Evolutionary conservation across 192 early-diverging fungal species (phyloP), one percentile per base, ranked within the genome.

Genomic region (Coemansia pectinata): DNA sequence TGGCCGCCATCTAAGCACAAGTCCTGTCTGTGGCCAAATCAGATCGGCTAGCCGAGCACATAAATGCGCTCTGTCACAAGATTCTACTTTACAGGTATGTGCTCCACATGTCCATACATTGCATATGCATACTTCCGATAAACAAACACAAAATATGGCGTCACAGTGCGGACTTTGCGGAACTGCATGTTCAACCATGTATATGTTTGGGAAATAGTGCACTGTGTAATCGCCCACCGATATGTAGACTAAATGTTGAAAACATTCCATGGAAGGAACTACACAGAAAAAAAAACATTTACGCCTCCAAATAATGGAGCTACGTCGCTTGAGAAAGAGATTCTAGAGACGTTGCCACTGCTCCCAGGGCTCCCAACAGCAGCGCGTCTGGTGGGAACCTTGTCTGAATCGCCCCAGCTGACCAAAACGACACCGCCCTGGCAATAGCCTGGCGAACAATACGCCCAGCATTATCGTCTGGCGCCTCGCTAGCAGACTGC

Each of bases 371-470:
- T 10, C 79, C 79, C 29, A 81, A 62, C 36, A 76, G 34, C 44
- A 71, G 45, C 2, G 73, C 69, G 38, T 76, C 57, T 7, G 15
- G 23, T 25, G 73, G 70, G 59, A 81, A 81, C 25, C 21, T 63
- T 25, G 74, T 50, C n/a, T 38, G 39, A 14, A 76, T 44, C 12
- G 31, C 66, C 8, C 71, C 71, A 5, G 63, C 73, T 8, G 79
- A 76, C 79, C 79, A 81, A 57, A 81, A 81, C n/a, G 41, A 50
- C 40, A 81, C 73, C 4, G 79, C 73, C 57, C 69, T 47, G 0
- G 36, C 65, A 11, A 76, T 33, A 23, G 79, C 79, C 36, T 68
- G 14, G 23, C 48, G 55, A 17, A 73, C 65, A 12, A 72, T 58
- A 19, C 62, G 12, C 17, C 44, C 69, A 9, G 38, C 58, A 40